A percentile compares a stretch with the other conserved stretches of the same genome.
phyloP scores from a whole-genome alignment of 495 filamentous ascomycete species.

The Astrothelium subdiscretum region DNA sequence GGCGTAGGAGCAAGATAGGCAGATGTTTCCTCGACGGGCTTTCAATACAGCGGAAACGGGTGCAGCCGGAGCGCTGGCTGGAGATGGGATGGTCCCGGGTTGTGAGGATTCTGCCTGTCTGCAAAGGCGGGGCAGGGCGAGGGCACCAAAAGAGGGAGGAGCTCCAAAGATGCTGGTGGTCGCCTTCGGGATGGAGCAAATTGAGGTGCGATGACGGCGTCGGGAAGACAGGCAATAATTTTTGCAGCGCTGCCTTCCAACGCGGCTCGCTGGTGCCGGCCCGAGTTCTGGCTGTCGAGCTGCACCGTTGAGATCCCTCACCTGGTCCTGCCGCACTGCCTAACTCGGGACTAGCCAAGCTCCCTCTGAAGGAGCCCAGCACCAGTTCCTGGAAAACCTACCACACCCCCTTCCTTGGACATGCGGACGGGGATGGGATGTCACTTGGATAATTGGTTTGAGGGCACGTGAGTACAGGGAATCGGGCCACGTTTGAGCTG shows the following conservation, averaged over 20 bases:
- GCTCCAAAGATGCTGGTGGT: neutral
- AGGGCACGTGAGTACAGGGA: neutral
- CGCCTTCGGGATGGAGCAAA: neutral
- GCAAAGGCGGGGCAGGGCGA: neutral
- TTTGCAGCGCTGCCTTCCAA: neutral
- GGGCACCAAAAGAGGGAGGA: neutral
- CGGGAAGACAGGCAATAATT: neutral
- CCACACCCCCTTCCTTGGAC: too few relatives aligned
- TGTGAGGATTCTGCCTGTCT: conserved; percentile 1
- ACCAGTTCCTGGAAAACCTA: too few relatives aligned
- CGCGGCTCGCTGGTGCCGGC: neutral
- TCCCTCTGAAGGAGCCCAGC: too few relatives aligned
- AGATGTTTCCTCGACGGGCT: too few relatives aligned
- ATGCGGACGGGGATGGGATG: too few relatives aligned
- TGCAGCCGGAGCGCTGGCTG: neutral
- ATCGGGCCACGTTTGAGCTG: neutral
- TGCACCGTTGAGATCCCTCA: too few relatives aligned
- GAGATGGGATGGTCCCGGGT: too few relatives aligned
- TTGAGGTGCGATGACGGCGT: neutral
- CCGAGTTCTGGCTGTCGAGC: neutral
- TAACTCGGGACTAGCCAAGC: too few relatives aligned
- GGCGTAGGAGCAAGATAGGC: neutral
- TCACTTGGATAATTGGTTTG: too few relatives aligned
- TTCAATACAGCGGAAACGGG: neutral
- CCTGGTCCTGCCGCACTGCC: too few relatives aligned